Evolutionary conservation across 495 filamentous ascomycete species (phyloP).

Genomic region (Cryomyces minteri): DNA sequence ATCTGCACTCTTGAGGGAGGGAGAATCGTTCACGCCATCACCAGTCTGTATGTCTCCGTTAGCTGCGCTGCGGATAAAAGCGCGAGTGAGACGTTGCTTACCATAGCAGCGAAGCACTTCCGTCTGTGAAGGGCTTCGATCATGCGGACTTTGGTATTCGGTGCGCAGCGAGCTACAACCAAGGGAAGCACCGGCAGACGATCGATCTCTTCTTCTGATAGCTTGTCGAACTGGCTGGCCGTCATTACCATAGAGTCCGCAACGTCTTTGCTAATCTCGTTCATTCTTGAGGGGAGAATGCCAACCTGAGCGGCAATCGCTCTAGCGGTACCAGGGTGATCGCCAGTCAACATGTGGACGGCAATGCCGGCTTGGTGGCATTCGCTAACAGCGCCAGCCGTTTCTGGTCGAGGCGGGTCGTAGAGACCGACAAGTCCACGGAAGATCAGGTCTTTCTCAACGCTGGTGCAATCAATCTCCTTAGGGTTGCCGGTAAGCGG

Average conservation of each 20-base stretch:
- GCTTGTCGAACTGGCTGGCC: slow-evolving; percentile 46
- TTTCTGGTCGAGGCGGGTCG: slow-evolving; percentile 54
- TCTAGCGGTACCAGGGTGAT: slow-evolving; percentile 42
- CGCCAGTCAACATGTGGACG: slow-evolving; percentile 49
- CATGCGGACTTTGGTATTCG: slow-evolving; percentile 60
- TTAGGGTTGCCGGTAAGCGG: slow-evolving; percentile 13
- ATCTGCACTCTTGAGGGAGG: slow-evolving; percentile 63
- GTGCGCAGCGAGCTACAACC: slow-evolving; percentile 54
- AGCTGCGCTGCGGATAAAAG: background rate
- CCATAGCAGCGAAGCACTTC: slow-evolving; percentile 50
- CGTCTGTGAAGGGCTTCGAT: slow-evolving; percentile 54
- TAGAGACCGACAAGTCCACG: slow-evolving; percentile 54
- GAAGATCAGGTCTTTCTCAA: slow-evolving; percentile 45
- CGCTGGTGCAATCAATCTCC: slow-evolving; percentile 22
- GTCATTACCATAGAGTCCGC: slow-evolving; percentile 40
- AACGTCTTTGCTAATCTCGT: slow-evolving; percentile 13
- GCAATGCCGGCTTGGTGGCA: slow-evolving; percentile 37
- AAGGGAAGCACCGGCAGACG: slow-evolving; percentile 42
- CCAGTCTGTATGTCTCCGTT: slow-evolving; percentile 32
- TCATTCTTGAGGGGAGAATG: slow-evolving; percentile 16
- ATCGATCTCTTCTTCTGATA: slow-evolving; percentile 42
- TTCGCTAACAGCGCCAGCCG: slow-evolving; percentile 30
- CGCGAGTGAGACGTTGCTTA: background rate
- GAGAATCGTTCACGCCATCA: slow-evolving; percentile 77
- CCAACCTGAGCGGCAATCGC: slow-evolving; percentile 40